These are phyloP conservation scores for Clavispora fructus DNA, from an alignment of 805 yeast species.

Conservation along the genomic window DNA sequence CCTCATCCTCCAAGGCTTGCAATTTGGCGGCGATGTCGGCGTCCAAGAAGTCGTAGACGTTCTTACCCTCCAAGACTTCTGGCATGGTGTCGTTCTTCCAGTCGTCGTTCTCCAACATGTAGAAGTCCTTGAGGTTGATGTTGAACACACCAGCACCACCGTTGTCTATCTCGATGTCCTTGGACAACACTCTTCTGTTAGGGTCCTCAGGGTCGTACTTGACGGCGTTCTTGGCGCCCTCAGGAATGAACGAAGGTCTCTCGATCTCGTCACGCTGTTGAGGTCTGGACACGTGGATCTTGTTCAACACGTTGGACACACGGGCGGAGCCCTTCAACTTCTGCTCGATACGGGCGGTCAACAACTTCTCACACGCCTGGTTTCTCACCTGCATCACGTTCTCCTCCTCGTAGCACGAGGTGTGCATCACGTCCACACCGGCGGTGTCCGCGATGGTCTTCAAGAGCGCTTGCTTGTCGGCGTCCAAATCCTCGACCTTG, in stretches of 20 bases:
- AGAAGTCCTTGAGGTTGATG: conserved; percentile 87
- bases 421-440: conserved; percentile 87
- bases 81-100: conserved; percentile 99
- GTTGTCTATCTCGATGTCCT: conserved; percentile 87
- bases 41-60: conserved; percentile 95
- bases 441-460: conserved; percentile 58
- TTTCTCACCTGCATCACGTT: conserved; percentile 94
- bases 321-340: conserved; percentile 91
- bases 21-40: conserved; percentile 91
- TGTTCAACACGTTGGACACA: conserved; percentile 82
- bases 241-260: conserved; percentile 81
- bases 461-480: conserved; percentile 67
- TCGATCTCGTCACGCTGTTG: conserved; percentile 79
- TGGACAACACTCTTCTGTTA: conserved; percentile 71
- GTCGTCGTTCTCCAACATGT: conserved; percentile 87
- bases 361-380: conserved; percentile 93
- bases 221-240: conserved; percentile 51
- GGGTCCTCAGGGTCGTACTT: conserved; percentile 81
- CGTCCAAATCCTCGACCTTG: conserved; percentile 75
- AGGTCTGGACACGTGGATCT: conserved; percentile 92
- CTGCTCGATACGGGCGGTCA: conserved; percentile 94
- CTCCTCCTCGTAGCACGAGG: conserved; percentile 92
- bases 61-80: conserved; percentile 91
- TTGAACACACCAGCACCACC: conserved; percentile 99
- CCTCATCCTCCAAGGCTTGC: conserved; percentile 95